phyloP scores from a whole-genome alignment of 2,329 filamentous ascomycete species.

The Epichloe sylvatica region DNA sequence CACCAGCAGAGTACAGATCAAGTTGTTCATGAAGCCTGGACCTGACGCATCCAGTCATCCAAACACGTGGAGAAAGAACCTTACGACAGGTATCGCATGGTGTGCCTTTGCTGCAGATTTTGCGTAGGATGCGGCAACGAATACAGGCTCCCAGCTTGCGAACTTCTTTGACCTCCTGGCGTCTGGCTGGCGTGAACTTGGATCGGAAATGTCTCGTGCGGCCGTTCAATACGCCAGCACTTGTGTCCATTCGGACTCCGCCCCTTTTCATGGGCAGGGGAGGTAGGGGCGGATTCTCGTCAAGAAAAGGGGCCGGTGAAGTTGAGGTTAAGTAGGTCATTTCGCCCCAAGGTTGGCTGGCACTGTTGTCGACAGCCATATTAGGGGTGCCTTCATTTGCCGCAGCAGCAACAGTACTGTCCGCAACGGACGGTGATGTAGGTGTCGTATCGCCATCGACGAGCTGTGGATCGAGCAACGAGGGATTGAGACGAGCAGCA shows the following conservation, averaged over 20 bases:
- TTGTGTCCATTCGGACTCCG: slow-evolving; percentile 41
- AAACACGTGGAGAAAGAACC: slow-evolving; percentile 49
- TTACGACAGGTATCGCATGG: slow-evolving; percentile 51
- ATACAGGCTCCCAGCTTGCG: slow-evolving; percentile 53
- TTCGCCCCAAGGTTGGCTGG: slow-evolving; percentile 37
- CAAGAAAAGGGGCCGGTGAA: slow-evolving; percentile 18
- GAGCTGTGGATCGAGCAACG: slow-evolving; percentile 40
- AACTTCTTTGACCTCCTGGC: slow-evolving; percentile 51
- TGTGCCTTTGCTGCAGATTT: slow-evolving; percentile 50
- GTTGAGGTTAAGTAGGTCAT: slow-evolving; percentile 33
- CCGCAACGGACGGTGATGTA: slow-evolving; percentile 15
- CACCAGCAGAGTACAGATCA: slow-evolving; percentile 48
- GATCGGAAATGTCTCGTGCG: slow-evolving; percentile 40
- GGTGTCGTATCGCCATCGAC: slow-evolving; percentile 18
- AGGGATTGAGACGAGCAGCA: slow-evolving; percentile 39
- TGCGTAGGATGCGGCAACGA: slow-evolving; percentile 50
- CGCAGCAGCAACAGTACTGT: slow-evolving; percentile 10
- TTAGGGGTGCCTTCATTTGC: slow-evolving; percentile 10
- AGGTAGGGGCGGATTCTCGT: slow-evolving; percentile 18
- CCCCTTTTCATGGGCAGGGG: slow-evolving; percentile 23
- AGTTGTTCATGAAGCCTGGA: slow-evolving; percentile 48
- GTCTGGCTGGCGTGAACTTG: slow-evolving; percentile 41
- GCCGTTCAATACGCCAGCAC: slow-evolving; percentile 28
- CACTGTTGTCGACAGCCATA: slow-evolving; percentile 12
- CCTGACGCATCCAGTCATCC: slow-evolving; percentile 49